Evolutionary conservation across 768 basidiomycete genomes (phyloP).

Genomic region (Udeniomyces megalosporus): DNA sequence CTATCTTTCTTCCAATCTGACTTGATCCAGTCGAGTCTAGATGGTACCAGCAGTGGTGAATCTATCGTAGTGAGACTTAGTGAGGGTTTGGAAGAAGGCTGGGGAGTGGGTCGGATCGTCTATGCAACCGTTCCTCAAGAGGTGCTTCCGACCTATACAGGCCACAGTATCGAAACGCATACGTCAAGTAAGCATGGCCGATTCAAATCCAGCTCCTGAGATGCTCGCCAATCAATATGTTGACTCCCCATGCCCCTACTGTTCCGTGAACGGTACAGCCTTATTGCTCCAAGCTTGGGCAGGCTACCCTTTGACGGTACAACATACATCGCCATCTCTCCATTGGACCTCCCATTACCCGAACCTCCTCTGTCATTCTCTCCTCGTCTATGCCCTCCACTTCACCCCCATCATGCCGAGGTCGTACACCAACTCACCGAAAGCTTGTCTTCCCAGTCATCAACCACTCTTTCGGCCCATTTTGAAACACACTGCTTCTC

Average conservation of each 20-base stretch:
- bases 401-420: no score
- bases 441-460: no score
- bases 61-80: background rate
- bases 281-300: no score
- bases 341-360: conserved; percentile 40
- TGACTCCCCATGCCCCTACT: no score
- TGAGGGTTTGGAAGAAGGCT: background rate
- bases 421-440: no score
- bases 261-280: no score
- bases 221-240: no score
- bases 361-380: conserved; percentile 41
- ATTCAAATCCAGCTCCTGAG: no score
- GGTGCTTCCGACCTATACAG: background rate
- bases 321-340: conserved; percentile 19
- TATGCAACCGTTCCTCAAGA: background rate
- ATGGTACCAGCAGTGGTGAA: background rate
- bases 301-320: background rate
- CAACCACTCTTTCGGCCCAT: conserved; percentile 43
- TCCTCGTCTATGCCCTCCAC: conserved; percentile 44
- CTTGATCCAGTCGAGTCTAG: background rate
- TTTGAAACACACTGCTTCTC: conserved; percentile 45
- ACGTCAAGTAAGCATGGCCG: no score
- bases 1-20: background rate
- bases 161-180: no score
- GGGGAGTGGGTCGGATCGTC: background rate